phyloP scores from a whole-genome alignment of 2,329 filamentous ascomycete genomes.

The Exophiala viscosa region DNA sequence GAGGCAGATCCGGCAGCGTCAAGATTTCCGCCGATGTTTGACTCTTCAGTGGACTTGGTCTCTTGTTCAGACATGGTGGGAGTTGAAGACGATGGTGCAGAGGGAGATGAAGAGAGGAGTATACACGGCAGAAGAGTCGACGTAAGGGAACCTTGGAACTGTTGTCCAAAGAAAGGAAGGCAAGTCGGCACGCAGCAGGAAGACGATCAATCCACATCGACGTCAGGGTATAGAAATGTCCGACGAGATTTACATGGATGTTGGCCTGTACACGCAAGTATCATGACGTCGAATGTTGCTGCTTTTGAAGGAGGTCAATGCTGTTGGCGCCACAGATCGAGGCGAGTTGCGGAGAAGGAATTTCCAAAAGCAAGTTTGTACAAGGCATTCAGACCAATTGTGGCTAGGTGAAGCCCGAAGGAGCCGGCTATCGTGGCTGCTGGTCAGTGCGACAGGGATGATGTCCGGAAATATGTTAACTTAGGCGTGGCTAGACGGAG shows the following conservation, averaged over 20 bases:
- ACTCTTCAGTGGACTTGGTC: conserved; percentile 29
- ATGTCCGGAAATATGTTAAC: too few species aligned
- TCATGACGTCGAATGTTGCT: conserved; percentile 25
- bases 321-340: conserved; percentile 6
- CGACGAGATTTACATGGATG: conserved; percentile 6
- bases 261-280: conserved; percentile 12
- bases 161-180: conserved; percentile 5
- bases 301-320: conserved; percentile 20
- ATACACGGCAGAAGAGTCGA: conserved; percentile 20
- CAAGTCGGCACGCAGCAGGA: conserved; percentile 16
- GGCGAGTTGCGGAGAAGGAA: background rate
- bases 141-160: conserved; percentile 20
- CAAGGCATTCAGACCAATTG: background rate
- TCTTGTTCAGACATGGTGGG: conserved; percentile 30
- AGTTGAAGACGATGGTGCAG: conserved; percentile 14
- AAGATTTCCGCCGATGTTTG: conserved; percentile 34
- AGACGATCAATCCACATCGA: conserved; percentile 17
- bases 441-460: too few species aligned
- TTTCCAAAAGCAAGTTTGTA: background rate
- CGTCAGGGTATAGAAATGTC: conserved; percentile 21
- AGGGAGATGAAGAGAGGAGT: conserved; percentile 19
- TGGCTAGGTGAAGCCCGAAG: too few species aligned
- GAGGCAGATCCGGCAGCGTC: conserved; percentile 34
- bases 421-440: too few species aligned
- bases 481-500: background rate